A percentile compares a stretch with the other conserved stretches of the same genome.
These are phyloP conservation scores for Lentinula aciculospora DNA, from an alignment of 768 basidiomycete genomes.

Conservation along the genomic window DNA sequence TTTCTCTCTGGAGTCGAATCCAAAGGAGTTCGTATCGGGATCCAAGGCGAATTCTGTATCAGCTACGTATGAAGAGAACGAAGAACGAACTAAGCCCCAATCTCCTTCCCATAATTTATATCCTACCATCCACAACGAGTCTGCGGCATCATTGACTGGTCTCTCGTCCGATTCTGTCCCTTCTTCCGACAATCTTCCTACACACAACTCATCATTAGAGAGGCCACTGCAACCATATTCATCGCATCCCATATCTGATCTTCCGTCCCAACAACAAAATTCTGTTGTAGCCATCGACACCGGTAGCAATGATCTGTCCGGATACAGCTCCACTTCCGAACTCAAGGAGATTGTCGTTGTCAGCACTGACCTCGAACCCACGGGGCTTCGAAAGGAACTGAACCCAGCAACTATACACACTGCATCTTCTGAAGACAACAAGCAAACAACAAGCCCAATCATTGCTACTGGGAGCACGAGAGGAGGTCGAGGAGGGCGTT, in stretches of 20 bases:
- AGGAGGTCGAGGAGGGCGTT: slow-evolving; percentile 40
- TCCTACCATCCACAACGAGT: slow-evolving; percentile 11
- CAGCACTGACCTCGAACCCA: background rate
- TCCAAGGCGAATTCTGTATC: background rate
- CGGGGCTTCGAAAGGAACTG: background rate
- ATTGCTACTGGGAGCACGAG: slow-evolving; percentile 18
- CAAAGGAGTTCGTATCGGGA: background rate
- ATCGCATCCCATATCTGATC: background rate
- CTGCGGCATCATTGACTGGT: slow-evolving; percentile 6
- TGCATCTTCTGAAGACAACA: background rate
- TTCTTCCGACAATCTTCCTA: background rate
- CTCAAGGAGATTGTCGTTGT: background rate
- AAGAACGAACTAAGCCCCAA: background rate
- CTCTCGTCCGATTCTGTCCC: slow-evolving; percentile 2
- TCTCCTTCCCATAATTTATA: slow-evolving; percentile 2
- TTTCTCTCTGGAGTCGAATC: slow-evolving; percentile 11
- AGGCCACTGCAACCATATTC: background rate
- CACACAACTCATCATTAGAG: background rate
- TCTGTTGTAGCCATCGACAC: background rate
- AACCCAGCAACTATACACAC: background rate
- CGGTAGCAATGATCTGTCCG: too few relatives aligned
- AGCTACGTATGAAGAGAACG: background rate
- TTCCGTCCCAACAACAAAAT: background rate
- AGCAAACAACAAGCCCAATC: too few relatives aligned
- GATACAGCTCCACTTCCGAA: background rate